Evolutionary conservation across 139 green algal genomes (phyloP).

Genomic region (Chlorella sp.): DNA sequence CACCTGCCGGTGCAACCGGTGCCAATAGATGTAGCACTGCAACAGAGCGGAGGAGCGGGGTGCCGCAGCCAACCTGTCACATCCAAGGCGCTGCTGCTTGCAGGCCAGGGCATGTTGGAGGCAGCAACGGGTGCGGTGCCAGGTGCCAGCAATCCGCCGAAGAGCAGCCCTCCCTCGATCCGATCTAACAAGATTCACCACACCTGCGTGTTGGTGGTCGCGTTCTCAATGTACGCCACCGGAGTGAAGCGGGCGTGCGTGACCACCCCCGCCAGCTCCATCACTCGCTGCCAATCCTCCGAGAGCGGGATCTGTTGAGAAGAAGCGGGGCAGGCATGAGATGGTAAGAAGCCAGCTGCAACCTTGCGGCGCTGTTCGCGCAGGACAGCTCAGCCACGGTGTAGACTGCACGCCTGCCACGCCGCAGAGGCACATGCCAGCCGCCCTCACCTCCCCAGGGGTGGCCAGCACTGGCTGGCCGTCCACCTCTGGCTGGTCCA

Average conservation of each 20-base stretch:
- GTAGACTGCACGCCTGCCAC: too few relatives aligned
- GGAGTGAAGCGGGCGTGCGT: conserved; percentile 57
- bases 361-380: too few relatives aligned
- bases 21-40: conserved; percentile 53
- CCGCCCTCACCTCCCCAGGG: background rate
- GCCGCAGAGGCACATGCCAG: too few relatives aligned
- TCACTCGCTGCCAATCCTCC: conserved; percentile 56
- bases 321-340: background rate
- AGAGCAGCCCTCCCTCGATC: too few relatives aligned
- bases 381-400: too few relatives aligned
- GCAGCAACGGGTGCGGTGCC: too few relatives aligned
- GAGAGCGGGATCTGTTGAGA: background rate
- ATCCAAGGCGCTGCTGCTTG: too few relatives aligned
- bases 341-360: too few relatives aligned
- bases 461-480: conserved; percentile 20
- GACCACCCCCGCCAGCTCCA: conserved; percentile 51
- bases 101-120: too few relatives aligned
- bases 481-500: conserved; percentile 2
- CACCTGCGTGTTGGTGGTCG: conserved; percentile 77
- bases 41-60: too few relatives aligned
- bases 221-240: conserved; percentile 76
- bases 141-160: too few relatives aligned
- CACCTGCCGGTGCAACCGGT: conserved; percentile 44
- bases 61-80: too few relatives aligned
- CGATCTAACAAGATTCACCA: background rate